Percentiles rank a stretch among this genome's conserved stretches.
Evolutionary conservation across 1,284 basidiomycete species (phyloP).

Genomic region (Pseudozyma flocculosa): DNA sequence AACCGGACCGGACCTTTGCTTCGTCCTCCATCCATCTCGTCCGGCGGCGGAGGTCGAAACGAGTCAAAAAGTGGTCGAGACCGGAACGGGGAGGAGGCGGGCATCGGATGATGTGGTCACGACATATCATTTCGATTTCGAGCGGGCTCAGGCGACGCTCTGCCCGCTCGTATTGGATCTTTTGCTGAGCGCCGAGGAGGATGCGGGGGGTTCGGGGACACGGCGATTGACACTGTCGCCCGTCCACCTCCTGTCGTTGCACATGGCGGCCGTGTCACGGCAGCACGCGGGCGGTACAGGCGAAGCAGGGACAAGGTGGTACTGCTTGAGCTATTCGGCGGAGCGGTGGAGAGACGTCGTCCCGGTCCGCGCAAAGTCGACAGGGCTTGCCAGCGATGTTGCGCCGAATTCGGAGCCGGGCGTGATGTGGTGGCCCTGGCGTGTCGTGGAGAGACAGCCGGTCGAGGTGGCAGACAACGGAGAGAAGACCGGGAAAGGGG

Average conservation of each 20-base stretch:
- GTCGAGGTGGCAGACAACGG: not conserved
- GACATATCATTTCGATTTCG: not conserved
- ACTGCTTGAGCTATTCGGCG: not conserved
- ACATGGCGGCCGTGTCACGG: not conserved
- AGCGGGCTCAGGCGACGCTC: not conserved
- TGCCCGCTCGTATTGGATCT: not conserved
- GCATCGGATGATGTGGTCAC: not conserved
- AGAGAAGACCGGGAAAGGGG: not conserved
- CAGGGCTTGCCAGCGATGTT: no score
- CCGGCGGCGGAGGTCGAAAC: no score
- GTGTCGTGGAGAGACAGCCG: not conserved
- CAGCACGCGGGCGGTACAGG: not conserved
- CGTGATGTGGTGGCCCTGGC: not conserved
- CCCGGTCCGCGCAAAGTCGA: no score
- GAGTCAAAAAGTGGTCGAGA: no score
- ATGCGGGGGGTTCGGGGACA: no score
- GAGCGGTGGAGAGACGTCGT: not conserved
- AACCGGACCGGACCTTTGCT: slow-evolving; percentile 11
- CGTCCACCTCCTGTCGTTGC: not conserved
- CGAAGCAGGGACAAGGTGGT: not conserved
- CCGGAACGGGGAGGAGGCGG: no score
- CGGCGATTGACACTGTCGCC: not conserved
- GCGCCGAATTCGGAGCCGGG: no score
- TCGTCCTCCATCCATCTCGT: not conserved
- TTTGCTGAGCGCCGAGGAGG: no score